Evolutionary conservation across 164 flowering plant species (phyloP).

Genomic region (Nymphaea thermarum): DNA sequence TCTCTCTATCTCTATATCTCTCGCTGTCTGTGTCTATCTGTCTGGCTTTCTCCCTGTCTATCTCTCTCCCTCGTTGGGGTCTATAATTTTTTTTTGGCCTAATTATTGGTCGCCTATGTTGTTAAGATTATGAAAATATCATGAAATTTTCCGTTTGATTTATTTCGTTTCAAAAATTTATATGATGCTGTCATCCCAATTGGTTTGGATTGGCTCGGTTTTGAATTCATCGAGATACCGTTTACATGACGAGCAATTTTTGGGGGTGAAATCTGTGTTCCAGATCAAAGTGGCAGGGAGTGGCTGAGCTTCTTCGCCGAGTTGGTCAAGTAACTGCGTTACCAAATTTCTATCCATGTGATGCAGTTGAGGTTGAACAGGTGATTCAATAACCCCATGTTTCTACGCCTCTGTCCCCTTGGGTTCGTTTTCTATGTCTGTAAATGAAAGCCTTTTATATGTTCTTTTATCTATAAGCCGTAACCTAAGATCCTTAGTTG

Average conservation of each 20-base stretch:
- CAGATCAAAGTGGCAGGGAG: conserved; percentile 46
- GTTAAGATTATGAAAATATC: background rate
- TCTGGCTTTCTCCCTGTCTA: background rate
- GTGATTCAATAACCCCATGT: conserved; percentile 15
- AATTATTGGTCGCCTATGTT: background rate
- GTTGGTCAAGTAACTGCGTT: conserved; percentile 42
- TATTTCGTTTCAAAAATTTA: background rate
- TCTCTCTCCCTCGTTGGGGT: background rate
- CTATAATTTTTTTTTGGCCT: background rate
- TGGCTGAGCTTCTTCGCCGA: conserved; percentile 39
- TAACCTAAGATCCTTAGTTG: background rate
- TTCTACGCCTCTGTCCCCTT: background rate
- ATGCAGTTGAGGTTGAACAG: conserved; percentile 46
- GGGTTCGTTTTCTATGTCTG: background rate
- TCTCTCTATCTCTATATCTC: background rate
- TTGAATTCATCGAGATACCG: too few species aligned
- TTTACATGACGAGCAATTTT: background rate
- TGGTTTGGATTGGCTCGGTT: too few species aligned
- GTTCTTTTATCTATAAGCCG: background rate
- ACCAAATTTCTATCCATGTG: conserved; percentile 36
- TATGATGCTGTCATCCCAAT: background rate
- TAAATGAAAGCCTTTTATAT: background rate
- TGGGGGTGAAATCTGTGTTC: background rate
- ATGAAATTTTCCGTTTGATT: background rate
- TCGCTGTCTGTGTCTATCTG: background rate